Evolutionary conservation across 2,329 filamentous ascomycete species (phyloP), one percentile per base, ranked within the genome.

Genomic region (Talaromyces albobiverticillius): DNA sequence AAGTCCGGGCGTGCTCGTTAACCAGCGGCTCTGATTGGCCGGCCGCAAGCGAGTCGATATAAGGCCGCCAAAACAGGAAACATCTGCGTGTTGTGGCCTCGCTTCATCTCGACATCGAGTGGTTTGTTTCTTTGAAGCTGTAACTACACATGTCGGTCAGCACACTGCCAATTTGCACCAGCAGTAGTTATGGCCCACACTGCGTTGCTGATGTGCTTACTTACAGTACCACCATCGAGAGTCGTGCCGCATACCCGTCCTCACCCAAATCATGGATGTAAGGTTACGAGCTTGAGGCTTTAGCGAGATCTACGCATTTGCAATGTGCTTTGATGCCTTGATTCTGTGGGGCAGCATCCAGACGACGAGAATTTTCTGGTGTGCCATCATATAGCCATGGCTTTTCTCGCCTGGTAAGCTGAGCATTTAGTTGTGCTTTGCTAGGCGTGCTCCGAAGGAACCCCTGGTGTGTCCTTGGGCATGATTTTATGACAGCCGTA

Each of bases 1-100:
- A 25, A 14, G 38, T 32, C 13, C 23, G 36, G 41, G 18, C 31
- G 22, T 51, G 32, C 66, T 72, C 71, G 68, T 64, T 62, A 72
- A 71, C 54, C 50, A 45, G 42, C 38, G 3, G 20, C 23, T 62
- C 50, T 71, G 64, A 73, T 72, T 72, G 70, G 68, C 11, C 46
- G 46, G 46, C 36, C 31, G 18, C 38, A 47, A 41, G 46, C 52
- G 61, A 59, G 59, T 32, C 18, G 31, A 18, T n/a, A 18, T 26
- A 18, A 9, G 7, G 18, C 41, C 60, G 63, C 29, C 48, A 32
- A 23, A 43, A 32, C 26, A 42, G 20, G 48, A 9, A 40, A 32
- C 31, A 16, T 50, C 47, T 18, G 25, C 26, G 20, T 42, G 36
- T 20, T 40, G 16, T 10, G 36, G 36, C 36, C 14, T 34, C 31